These are phyloP conservation scores for Spathaspora boniae DNA, from an alignment of 805 yeast species.

Conservation along the genomic window DNA sequence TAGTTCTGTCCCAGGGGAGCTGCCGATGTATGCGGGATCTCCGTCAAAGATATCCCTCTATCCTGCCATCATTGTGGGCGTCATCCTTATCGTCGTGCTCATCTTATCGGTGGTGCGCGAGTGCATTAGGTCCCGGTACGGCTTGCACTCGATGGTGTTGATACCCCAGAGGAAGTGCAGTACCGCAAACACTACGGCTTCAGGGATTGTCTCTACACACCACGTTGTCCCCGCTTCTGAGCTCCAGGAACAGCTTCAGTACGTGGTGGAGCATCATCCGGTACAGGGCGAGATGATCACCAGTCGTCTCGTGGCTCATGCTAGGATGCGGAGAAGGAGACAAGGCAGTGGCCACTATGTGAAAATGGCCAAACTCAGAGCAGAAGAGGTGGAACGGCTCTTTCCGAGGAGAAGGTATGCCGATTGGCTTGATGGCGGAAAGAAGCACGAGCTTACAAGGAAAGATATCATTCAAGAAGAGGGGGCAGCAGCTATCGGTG, in stretches of 20 bases:
- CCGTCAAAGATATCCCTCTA: conserved; percentile 65
- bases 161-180: conserved; percentile 25
- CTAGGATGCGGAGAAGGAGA: conserved; percentile 35
- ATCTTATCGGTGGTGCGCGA: conserved; percentile 60
- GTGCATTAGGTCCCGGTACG: conserved; percentile 54
- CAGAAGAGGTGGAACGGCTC: conserved; percentile 54
- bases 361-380: conserved; percentile 50
- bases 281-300: conserved; percentile 28
- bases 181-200: too few relatives aligned
- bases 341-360: conserved; percentile 36
- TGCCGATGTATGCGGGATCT: too few relatives aligned
- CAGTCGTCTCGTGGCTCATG: conserved; percentile 1
- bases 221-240: conserved; percentile 13
- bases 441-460: conserved; percentile 46
- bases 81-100: conserved; percentile 52
- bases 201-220: too few relatives aligned
- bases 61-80: conserved; percentile 60
- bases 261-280: conserved; percentile 29
- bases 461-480: conserved; percentile 45
- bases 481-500: too few relatives aligned
- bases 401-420: conserved; percentile 57
- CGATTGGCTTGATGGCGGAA: conserved; percentile 62
- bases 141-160: conserved; percentile 45
- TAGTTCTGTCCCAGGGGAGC: too few relatives aligned
- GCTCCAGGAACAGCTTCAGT: conserved; percentile 33